phyloP scores from a whole-genome alignment of 108 stramenopile genomes.

The Aurantiochytrium sp. region DNA sequence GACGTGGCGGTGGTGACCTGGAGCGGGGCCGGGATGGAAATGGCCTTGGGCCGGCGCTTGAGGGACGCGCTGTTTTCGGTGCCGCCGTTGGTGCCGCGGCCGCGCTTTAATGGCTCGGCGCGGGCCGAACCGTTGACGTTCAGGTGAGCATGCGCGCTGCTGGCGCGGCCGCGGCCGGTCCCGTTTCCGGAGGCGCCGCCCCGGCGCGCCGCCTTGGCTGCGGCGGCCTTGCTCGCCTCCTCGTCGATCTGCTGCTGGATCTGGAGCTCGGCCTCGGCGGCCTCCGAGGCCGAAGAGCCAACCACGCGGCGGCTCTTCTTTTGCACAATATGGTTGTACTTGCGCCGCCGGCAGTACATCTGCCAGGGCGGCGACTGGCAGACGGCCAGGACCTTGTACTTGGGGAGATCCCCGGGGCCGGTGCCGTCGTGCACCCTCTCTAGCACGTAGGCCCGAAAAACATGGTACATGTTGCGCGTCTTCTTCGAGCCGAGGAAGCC shows the following conservation, averaged over 20 bases:
- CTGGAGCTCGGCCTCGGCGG: background rate
- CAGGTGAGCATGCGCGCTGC: background rate
- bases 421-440: background rate
- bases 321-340: conserved; percentile 2
- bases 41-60: conserved; percentile 6
- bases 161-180: background rate
- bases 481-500: background rate
- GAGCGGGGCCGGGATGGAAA: background rate
- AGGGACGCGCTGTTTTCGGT: background rate
- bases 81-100: background rate
- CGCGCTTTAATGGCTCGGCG: background rate
- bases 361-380: conserved; percentile 25
- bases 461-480: conserved; percentile 4
- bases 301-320: background rate
- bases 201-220: background rate
- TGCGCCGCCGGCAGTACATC: conserved; percentile 24
- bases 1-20: too few species aligned
- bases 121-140: background rate
- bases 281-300: background rate
- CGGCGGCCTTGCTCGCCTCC: background rate
- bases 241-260: background rate
- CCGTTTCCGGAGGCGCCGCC: background rate
- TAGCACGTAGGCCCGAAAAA: conserved; percentile 8
- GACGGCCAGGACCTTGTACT: background rate
- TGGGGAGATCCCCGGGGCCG: background rate